A percentile compares a stretch with the other conserved stretches of the same genome.
Evolutionary conservation across 805 yeast genomes (phyloP).

Genomic region (Candida ascalaphidarum): DNA sequence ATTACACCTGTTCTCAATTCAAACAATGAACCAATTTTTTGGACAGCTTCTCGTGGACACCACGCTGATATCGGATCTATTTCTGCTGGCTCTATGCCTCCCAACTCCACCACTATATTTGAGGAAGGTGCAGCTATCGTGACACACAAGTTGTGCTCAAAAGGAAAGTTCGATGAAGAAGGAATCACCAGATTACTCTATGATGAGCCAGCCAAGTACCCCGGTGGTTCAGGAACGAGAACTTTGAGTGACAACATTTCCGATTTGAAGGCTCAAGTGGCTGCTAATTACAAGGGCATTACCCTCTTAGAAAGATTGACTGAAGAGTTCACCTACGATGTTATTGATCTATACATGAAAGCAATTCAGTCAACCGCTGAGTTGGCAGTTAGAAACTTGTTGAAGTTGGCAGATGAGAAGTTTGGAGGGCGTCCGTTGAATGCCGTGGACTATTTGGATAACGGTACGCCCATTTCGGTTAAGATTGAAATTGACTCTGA

Average conservation of each 20-base stretch:
- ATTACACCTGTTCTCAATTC: conserved; percentile 74
- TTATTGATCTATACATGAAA: conserved; percentile 64
- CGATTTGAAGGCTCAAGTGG: conserved; percentile 35
- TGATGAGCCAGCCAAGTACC: conserved; percentile 68
- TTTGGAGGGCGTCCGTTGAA: conserved; percentile 31
- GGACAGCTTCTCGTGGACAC: conserved; percentile 92
- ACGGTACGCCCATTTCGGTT: conserved; percentile 63
- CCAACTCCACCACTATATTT: conserved; percentile 73
- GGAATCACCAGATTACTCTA: conserved; percentile 54
- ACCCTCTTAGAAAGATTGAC: conserved; percentile 52
- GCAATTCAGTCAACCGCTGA: conserved; percentile 81
- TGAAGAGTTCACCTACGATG: conserved; percentile 50
- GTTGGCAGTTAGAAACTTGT: conserved; percentile 45
- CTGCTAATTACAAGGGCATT: conserved; percentile 41
- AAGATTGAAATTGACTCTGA: conserved; percentile 39
- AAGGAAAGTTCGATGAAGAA: conserved; percentile 70
- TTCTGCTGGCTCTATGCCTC: conserved; percentile 92
- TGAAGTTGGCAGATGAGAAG: conserved; percentile 25
- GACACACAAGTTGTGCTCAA: conserved; percentile 61
- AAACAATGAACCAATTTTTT: conserved; percentile 54
- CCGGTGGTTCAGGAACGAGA: conserved; percentile 88
- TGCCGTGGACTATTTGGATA: conserved; percentile 68
- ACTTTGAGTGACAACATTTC: conserved; percentile 76
- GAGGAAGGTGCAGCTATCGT: conserved; percentile 90
- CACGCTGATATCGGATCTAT: conserved; percentile 95